Conservation (phyloP, 257 asterid species). For the Penstemon newberryi region DNA sequence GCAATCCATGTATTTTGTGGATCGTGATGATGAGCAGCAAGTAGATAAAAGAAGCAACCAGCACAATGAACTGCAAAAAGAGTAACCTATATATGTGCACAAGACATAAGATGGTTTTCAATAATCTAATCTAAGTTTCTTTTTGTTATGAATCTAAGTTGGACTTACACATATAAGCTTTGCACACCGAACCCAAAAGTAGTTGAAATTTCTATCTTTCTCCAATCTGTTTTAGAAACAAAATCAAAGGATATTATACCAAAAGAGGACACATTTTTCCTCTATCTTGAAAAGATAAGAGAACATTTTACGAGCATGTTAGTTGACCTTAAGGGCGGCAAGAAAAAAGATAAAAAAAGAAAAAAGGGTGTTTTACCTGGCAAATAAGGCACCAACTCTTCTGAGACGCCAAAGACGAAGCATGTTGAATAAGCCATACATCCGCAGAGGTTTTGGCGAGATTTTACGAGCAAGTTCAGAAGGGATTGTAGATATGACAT, state of each 20-base stretch:
- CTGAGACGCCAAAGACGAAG: conserved; percentile 71
- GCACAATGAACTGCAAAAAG: conserved; percentile 77
- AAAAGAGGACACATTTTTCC: neutral
- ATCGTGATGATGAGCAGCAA: conserved; percentile 45
- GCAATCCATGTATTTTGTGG: conserved; percentile 53
- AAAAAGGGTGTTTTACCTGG: conserved; percentile 40
- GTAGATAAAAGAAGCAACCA: conserved; percentile 75
- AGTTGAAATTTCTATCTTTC: conserved; percentile 62
- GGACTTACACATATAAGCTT: conserved; percentile 59
- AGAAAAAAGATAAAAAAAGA: neutral
- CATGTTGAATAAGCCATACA: conserved; percentile 59
- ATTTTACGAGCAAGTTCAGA: conserved; percentile 50
- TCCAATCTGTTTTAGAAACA: conserved; percentile 45
- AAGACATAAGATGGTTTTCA: neutral
- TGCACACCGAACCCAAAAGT: conserved; percentile 63
- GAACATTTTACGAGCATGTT: neutral
- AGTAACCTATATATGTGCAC: conserved; percentile 41
- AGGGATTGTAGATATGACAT: conserved; percentile 73
- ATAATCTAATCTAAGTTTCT: neutral
- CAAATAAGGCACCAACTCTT: conserved; percentile 56
- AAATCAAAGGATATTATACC: neutral
- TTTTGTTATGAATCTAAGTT: neutral
- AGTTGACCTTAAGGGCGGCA: neutral
- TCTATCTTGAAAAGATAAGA: neutral
- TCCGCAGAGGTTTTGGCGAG: conserved; percentile 40